Conservation (phyloP, 2,329 filamentous ascomycete species). For the Penicillium sp. region DNA sequence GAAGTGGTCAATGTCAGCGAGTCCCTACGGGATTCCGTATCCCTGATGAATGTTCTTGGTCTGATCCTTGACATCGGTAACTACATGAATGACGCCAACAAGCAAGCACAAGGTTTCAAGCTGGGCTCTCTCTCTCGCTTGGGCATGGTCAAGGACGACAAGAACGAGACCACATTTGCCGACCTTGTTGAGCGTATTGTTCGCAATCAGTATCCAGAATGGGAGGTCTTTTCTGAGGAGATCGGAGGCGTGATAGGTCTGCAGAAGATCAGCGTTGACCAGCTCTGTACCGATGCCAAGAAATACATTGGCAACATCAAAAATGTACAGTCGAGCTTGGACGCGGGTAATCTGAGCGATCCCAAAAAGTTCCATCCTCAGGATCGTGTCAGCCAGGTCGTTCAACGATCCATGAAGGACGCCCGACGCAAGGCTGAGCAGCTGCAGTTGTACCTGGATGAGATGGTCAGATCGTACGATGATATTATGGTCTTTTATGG, state of each 20-base stretch:
- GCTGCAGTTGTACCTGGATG: slow-evolving; percentile 85
- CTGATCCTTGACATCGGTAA: slow-evolving; percentile 97
- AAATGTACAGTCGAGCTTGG: slow-evolving; percentile 86
- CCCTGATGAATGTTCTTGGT: slow-evolving; percentile 91
- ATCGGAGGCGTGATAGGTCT: slow-evolving; percentile 70
- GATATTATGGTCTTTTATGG: slow-evolving; percentile 97
- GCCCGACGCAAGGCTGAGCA: slow-evolving; percentile 92
- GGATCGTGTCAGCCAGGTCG: slow-evolving; percentile 85
- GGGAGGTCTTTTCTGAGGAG: slow-evolving; percentile 81
- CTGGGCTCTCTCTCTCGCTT: slow-evolving; percentile 85
- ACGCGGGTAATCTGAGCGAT: slow-evolving; percentile 89
- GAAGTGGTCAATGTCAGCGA: slow-evolving; percentile 85
- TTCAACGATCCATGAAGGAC: slow-evolving; percentile 93
- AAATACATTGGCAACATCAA: slow-evolving; percentile 92
- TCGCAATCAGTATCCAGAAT: slow-evolving; percentile 91
- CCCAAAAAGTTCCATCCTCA: slow-evolving; percentile 97
- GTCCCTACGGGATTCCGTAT: slow-evolving; percentile 81
- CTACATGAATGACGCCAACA: slow-evolving; percentile 99
- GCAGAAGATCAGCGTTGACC: slow-evolving; percentile 93
- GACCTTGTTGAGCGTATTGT: slow-evolving; percentile 96
- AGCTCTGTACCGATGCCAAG: slow-evolving; percentile 78
- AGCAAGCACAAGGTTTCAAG: slow-evolving; percentile 97
- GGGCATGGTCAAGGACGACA: slow-evolving; percentile 98
- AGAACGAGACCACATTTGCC: slow-evolving; percentile 93
- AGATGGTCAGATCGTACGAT: slow-evolving; percentile 85